Percentiles rank a stretch among this genome's conserved stretches.
Evolutionary conservation across 148 eudicot genomes (phyloP).

Genomic region (Arbutus unedo): DNA sequence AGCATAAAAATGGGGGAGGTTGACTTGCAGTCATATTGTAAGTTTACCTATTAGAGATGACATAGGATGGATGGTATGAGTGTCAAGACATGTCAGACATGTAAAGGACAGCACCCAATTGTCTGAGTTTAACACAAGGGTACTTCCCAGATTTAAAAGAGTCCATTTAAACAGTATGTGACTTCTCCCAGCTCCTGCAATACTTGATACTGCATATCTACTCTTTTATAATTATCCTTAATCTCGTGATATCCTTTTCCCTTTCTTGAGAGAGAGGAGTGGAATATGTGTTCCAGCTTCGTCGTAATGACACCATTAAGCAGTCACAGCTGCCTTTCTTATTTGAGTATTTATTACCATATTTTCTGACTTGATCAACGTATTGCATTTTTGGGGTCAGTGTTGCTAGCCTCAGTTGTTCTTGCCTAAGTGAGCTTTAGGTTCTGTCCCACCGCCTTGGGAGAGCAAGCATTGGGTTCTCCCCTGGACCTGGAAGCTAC

Average conservation of each 20-base stretch:
- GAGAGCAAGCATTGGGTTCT: conserved; percentile 2
- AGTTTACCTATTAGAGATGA: neutral
- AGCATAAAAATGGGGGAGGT: neutral
- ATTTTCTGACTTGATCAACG: neutral
- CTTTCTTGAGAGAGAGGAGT: neutral
- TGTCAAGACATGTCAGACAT: neutral
- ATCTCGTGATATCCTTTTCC: neutral
- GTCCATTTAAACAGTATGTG: neutral
- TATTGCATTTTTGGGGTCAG: neutral
- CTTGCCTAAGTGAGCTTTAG: neutral
- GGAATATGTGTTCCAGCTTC: neutral
- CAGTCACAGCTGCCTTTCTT: neutral
- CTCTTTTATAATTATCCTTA: neutral
- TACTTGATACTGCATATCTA: neutral
- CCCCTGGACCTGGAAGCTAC: conserved; percentile 6
- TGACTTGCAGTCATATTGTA: neutral
- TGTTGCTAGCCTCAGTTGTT: neutral
- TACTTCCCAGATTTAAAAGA: neutral
- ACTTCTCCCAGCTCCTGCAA: neutral
- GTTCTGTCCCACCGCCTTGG: neutral
- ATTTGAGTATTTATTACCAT: neutral
- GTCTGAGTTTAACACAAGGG: neutral
- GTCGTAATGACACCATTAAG: neutral
- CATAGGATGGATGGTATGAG: neutral
- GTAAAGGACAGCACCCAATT: neutral